Conservation (phyloP, 768 basidiomycete species). For the Naganishia kalamii region DNA sequence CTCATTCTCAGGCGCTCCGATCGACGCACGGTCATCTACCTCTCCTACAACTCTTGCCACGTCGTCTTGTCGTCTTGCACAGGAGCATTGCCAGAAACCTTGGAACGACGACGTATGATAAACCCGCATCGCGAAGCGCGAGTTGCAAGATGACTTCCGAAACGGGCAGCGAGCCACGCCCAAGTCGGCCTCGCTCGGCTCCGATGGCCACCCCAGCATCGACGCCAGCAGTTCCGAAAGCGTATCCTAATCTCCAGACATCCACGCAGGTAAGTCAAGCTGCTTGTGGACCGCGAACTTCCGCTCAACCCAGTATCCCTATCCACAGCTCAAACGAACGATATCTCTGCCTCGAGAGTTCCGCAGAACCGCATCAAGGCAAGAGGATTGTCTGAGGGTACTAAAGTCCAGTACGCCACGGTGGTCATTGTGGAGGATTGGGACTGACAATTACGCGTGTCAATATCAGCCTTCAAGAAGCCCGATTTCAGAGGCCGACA, state of each 20-base stretch:
- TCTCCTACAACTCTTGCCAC: neutral
- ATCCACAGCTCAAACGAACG: conserved; percentile 13
- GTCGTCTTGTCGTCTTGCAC: neutral
- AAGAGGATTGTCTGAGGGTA: conserved; percentile 33
- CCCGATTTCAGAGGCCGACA: conserved; percentile 37
- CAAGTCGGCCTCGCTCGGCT: neutral
- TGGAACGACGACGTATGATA: no score
- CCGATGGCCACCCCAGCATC: no score
- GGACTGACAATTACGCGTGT: neutral
- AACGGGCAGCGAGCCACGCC: neutral
- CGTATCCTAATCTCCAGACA: conserved; percentile 25
- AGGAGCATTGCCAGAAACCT: no score
- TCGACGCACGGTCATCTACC: neutral
- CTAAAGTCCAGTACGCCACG: conserved; percentile 35
- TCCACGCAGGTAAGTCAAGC: conserved; percentile 23
- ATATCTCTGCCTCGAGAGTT: conserved; percentile 26
- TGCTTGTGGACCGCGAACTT: no score
- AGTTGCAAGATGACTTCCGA: neutral
- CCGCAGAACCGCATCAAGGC: conserved; percentile 31
- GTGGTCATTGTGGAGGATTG: neutral
- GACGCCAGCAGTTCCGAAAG: conserved; percentile 17
- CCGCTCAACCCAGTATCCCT: neutral
- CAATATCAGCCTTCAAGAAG: conserved; percentile 36
- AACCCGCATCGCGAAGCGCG: no score
- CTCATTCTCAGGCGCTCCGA: no score